Percentiles rank a stretch among this genome's conserved stretches.
Evolutionary conservation across 768 basidiomycete species (phyloP).

Genomic region (Suillus paluster): DNA sequence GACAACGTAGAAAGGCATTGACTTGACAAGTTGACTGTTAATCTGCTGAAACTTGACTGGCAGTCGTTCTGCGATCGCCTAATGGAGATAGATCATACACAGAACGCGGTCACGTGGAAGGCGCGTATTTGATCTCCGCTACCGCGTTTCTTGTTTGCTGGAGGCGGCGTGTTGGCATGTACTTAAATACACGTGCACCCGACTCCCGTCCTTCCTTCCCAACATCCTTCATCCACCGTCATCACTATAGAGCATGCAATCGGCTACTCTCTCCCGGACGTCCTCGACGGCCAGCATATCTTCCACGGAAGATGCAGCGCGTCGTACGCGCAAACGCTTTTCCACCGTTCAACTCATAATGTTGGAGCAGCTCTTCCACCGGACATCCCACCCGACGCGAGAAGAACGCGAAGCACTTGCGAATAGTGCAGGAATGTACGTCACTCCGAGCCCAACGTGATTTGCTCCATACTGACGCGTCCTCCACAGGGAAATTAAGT

Average conservation of each 20-base stretch:
- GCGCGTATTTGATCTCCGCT: conserved; percentile 24
- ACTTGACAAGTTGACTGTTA: not conserved
- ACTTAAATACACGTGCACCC: conserved; percentile 29
- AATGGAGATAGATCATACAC: conserved; percentile 16
- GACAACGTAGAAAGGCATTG: not conserved
- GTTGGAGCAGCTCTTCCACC: conserved; percentile 75
- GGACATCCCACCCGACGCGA: conserved; percentile 74
- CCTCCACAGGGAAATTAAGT: conserved; percentile 36
- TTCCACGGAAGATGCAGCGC: conserved; percentile 48
- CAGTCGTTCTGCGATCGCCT: not conserved
- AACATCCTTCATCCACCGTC: not conserved
- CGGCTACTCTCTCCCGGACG: conserved; percentile 50
- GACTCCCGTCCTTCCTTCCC: conserved; percentile 1
- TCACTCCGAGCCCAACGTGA: not conserved
- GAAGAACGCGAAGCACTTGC: conserved; percentile 72
- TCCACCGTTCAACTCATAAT: conserved; percentile 68
- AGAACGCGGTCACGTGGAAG: conserved; percentile 34
- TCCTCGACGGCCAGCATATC: conserved; percentile 60
- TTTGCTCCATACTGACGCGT: conserved; percentile 16
- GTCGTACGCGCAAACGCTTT: conserved; percentile 74
- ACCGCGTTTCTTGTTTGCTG: conserved; percentile 35
- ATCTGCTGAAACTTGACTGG: not conserved
- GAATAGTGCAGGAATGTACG: conserved; percentile 65
- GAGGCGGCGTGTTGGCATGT: conserved; percentile 3
- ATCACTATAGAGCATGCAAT: conserved; percentile 16